Conservation (phyloP, 1,284 basidiomycete genomes). For the Athelia sp. region DNA sequence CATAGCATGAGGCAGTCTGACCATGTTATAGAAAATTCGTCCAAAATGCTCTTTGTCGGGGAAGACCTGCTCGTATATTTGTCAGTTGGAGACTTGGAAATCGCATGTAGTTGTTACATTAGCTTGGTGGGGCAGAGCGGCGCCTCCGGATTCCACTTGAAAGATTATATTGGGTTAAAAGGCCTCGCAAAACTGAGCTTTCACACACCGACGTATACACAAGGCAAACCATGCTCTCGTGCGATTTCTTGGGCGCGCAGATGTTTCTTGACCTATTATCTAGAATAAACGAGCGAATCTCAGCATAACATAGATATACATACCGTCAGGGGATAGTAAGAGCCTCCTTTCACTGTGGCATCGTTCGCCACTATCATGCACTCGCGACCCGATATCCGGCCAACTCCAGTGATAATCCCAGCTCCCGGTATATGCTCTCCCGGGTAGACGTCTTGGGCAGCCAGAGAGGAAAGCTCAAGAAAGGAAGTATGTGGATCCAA, state of each 20-base stretch:
- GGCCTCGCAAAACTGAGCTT: background rate
- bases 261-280: constrained; percentile 84
- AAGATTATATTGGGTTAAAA: background rate
- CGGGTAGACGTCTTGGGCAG: constrained; percentile 85
- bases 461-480: constrained; percentile 82
- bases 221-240: constrained; percentile 84
- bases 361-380: constrained; percentile 93
- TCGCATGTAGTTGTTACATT: constrained; percentile 47
- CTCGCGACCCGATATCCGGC: constrained; percentile 74
- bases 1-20: constrained; percentile 21
- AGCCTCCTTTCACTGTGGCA: constrained; percentile 90
- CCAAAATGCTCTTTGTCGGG: constrained; percentile 93
- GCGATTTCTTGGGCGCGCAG: constrained; percentile 92
- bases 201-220: constrained; percentile 80
- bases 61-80: constrained; percentile 46
- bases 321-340: constrained; percentile 87
- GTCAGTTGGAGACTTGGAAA: background rate
- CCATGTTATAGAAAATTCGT: constrained; percentile 97
- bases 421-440: constrained; percentile 80
- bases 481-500: constrained; percentile 89
- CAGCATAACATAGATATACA: constrained; percentile 23
- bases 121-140: constrained; percentile 89
- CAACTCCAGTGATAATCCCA: constrained; percentile 89
- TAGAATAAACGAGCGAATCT: background rate
- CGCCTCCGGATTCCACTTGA: constrained; percentile 89